Evolutionary conservation across 768 basidiomycete species (phyloP).

Genomic region (Auriscalpium orientale): DNA sequence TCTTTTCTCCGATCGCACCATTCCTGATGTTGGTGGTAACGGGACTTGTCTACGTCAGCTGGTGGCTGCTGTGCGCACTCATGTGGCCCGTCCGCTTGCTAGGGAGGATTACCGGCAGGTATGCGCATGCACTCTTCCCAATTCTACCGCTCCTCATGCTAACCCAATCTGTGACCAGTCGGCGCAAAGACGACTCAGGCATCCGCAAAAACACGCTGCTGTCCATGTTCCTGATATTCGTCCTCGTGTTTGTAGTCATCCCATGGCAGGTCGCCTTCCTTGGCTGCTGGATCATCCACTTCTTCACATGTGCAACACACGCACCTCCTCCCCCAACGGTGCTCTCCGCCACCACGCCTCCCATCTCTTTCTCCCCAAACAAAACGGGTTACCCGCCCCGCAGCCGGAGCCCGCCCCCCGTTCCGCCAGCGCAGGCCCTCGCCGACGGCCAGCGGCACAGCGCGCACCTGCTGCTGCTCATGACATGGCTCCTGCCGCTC

Average conservation of each 20-base stretch:
- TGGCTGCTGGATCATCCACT: constrained; percentile 73
- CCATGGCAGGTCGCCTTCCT: constrained; percentile 92
- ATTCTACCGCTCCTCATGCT: not conserved
- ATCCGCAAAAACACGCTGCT: constrained; percentile 23
- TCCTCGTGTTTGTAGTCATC: constrained; percentile 66
- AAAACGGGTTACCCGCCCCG: not conserved
- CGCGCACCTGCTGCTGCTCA: constrained; percentile 58
- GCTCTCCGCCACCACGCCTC: constrained; percentile 1
- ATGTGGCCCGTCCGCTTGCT: constrained; percentile 39
- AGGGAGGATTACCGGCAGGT: constrained; percentile 17
- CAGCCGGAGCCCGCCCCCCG: not conserved
- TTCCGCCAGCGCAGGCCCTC: not conserved
- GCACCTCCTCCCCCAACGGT: constrained; percentile 9
- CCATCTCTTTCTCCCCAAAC: not conserved
- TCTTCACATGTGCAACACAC: constrained; percentile 49
- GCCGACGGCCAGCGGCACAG: constrained; percentile 34
- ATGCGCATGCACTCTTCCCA: not conserved
- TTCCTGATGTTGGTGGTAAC: constrained; percentile 50
- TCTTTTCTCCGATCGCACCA: constrained; percentile 47
- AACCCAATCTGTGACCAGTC: not conserved
- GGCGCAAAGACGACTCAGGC: constrained; percentile 24
- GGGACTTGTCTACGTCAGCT: constrained; percentile 57
- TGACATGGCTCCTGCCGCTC: constrained; percentile 77
- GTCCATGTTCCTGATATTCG: constrained; percentile 53
- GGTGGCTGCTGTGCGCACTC: constrained; percentile 43